Base-by-base conservation (phyloP, 495 filamentous ascomycete genomes). In the Aspergillus sparsus region DNA sequence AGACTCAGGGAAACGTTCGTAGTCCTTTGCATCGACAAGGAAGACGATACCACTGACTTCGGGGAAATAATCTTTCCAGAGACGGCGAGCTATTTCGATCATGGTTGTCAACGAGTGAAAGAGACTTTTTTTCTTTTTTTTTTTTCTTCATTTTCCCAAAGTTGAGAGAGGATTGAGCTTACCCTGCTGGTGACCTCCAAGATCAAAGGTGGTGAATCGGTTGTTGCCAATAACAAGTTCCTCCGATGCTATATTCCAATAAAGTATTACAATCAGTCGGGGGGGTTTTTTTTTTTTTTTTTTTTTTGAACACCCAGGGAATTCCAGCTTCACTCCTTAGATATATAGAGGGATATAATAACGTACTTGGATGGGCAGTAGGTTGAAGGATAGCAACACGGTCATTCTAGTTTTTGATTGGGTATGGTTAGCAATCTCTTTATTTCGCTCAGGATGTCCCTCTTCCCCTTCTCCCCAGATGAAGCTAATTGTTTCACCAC, bases 11-110 rank as follows among this genome's bases (percentile, higher is more conserved):
- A 98, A 88, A 60, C 94, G 90, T 76, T 97, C 92, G 76, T 89
- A 87, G 77, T 98, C 95, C 78, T 95, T 95, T 63, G 95, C 92
- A 73, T 98, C 95, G 64, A 98, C 92, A 54, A 97, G 88, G 83
- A 97, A 98, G 57, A 98, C 94, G 67, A 97, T 95, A 54, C 93
- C 94, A 73, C 86, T 92, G 49, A 98, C 94, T 83, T 98, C 94
- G 72, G 94, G 95, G 88, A 98, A 96, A 76, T 95, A 95, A 71
- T 98, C 94, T 69, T 93, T 93, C 93, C 94, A 98, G 61, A 98
- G 85, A 67, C 95, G 92, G 51, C 95, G 93, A 55, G 93, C 94
- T 94, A 66, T 41, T 42, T 53, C 45, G 47, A 34, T 10, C 12
- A 12, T 13, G 32, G 12, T 12, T 11, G 16, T 31, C 15, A 27